Evolutionary conservation across 108 stramenopile species (phyloP), one percentile per base, ranked within the genome.

Genomic region (Hondaea fermentalgiana): DNA sequence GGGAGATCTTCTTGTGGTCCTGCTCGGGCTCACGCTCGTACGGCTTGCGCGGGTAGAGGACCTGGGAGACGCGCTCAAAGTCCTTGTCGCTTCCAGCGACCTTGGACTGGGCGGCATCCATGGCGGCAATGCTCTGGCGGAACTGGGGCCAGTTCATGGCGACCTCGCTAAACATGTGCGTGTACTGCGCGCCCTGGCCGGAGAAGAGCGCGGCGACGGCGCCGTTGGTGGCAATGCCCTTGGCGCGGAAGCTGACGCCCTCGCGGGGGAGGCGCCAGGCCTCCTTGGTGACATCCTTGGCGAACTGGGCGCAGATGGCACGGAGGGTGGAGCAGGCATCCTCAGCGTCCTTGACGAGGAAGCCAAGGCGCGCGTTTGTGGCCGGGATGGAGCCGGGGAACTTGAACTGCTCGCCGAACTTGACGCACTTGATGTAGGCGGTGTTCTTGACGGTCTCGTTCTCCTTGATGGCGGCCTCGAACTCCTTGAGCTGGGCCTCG

Each of bases 61-160:
- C 64, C 42, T 69, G 64, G 14, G 64, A 69, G 64, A 69, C 64
- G 42, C 64, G 64, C 64, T 69, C 64, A 23, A 42, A 69, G 64
- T 69, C 64, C 64, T 69, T 69, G 64, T 69, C 64, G 8, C 10
- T 23, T 0, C 64, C 64, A 17, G 64, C 64, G 42, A 69, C 64
- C 64, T 69, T 69, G 42, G 14, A 28, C 64, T 69, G 64, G 64
- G 64, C 64, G 42, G 35, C 35, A 3, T 69, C 64, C 64, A 69
- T 69, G 64, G 25, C 64, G 8, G 64, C 14, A 23, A 69, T 69
- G 64, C 64, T 69, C 64, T 69, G 35, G 42, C 64, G 64, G 64
- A 69, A 69, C 64, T 69, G 64, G 42, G 64, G 64, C 64, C 64
- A 69, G 64, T 69, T 69, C 64, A 69, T 69, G 64, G 64, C 64